Conservation (phyloP, 2,329 filamentous ascomycete genomes). For the Aspergillus hiratsukae region DNA sequence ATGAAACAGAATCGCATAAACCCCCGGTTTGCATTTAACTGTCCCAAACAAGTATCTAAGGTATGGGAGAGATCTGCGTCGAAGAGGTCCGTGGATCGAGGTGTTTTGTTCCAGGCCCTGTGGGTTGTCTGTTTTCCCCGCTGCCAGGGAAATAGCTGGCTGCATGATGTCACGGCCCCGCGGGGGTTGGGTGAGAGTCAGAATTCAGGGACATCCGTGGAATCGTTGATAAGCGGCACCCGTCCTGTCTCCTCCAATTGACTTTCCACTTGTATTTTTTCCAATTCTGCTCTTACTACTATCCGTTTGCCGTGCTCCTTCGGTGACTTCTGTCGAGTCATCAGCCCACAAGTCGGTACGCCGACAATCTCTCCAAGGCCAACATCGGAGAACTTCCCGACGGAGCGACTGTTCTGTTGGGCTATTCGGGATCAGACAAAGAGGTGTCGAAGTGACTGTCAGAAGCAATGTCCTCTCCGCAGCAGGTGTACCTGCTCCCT, state of each 20-base stretch:
- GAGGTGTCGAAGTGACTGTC: not conserved
- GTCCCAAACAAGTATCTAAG: not conserved
- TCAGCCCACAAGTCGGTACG: not conserved
- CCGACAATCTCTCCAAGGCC: not conserved
- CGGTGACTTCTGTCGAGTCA: not conserved
- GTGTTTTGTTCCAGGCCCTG: not conserved
- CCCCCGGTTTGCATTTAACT: not conserved
- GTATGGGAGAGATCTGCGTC: not conserved
- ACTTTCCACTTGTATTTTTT: not conserved
- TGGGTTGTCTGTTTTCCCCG: not conserved
- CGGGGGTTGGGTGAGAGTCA: constrained; percentile 11
- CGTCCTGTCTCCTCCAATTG: constrained; percentile 1
- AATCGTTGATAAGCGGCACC: not conserved
- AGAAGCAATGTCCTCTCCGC: constrained; percentile 8
- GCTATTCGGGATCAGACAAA: too few species aligned
- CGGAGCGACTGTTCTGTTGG: not conserved
- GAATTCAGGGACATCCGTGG: constrained; percentile 12
- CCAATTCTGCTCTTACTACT: not conserved
- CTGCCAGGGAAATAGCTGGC: not conserved
- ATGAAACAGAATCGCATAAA: not conserved
- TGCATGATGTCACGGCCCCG: constrained; percentile 19
- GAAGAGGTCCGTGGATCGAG: not conserved
- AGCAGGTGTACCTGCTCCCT: constrained; percentile 80
- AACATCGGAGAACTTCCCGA: not conserved
- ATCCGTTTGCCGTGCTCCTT: not conserved